Percentiles rank a stretch among this genome's conserved stretches.
These are phyloP conservation scores for Tolypocladium paradoxum DNA, from an alignment of 2,329 filamentous ascomycete genomes.

Conservation along the genomic window DNA sequence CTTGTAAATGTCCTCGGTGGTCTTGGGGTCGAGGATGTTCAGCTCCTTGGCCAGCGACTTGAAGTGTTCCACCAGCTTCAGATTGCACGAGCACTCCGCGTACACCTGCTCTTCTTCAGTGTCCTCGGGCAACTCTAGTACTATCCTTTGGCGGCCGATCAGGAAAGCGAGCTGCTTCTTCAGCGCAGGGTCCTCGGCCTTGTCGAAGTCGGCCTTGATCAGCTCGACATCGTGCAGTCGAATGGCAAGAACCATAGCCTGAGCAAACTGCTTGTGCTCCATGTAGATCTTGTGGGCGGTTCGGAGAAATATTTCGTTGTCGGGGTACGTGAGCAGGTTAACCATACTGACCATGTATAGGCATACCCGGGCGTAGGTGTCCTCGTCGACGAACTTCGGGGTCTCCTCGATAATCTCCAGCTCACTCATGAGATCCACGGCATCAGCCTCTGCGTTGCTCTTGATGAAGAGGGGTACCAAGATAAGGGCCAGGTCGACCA, in stretches of 20 bases:
- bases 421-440: conserved; percentile 93
- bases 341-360: conserved; percentile 99
- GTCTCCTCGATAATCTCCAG: conserved; percentile 94
- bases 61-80: conserved; percentile 82
- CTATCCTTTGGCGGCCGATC: conserved; percentile 83
- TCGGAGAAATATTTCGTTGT: conserved; percentile 89
- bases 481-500: conserved; percentile 72
- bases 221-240: conserved; percentile 78
- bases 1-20: conserved; percentile 98
- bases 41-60: conserved; percentile 89
- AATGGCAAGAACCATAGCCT: conserved; percentile 91
- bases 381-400: conserved; percentile 78
- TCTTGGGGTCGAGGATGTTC: conserved; percentile 93
- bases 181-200: conserved; percentile 68
- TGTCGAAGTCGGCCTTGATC: conserved; percentile 71
- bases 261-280: conserved; percentile 82
- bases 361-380: conserved; percentile 88
- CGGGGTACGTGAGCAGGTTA: conserved; percentile 90
- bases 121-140: conserved; percentile 58
- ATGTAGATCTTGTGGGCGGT: conserved; percentile 93
- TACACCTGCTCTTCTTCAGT: conserved; percentile 62
- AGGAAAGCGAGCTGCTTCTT: conserved; percentile 94
- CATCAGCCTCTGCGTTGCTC: conserved; percentile 96
- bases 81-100: conserved; percentile 76
- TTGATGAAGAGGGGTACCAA: conserved; percentile 91